Conservation (phyloP, 768 basidiomycete genomes). For the Cystofilobasidium macerans region DNA sequence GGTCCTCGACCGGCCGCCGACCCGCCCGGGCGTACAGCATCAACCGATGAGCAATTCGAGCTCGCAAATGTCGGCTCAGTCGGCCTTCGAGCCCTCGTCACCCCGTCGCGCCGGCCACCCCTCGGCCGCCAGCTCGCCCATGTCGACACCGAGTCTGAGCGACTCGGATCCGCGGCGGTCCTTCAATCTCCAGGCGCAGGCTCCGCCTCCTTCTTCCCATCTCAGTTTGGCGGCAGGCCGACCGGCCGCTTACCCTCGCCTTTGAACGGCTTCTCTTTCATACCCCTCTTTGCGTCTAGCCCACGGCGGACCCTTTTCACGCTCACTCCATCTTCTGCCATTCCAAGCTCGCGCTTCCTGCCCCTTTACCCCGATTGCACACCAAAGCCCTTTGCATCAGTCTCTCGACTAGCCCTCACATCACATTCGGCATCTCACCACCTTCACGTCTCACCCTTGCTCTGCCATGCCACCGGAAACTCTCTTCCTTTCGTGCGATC, state of each 20-base stretch:
- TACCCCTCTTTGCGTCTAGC: not conserved
- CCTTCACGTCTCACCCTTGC: too few relatives aligned
- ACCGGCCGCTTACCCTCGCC: not conserved
- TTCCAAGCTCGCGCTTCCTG: too few relatives aligned
- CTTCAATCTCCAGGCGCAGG: slow-evolving; percentile 4
- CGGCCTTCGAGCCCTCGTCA: slow-evolving; percentile 1
- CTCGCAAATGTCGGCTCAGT: not conserved
- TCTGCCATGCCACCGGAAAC: too few relatives aligned
- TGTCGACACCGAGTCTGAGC: not conserved
- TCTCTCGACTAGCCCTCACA: too few relatives aligned
- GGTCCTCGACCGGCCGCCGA: slow-evolving; percentile 6
- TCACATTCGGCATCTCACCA: too few relatives aligned
- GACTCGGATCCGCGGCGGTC: slow-evolving; percentile 11
- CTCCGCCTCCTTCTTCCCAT: not conserved
- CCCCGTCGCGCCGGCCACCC: not conserved
- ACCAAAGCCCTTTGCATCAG: too few relatives aligned
- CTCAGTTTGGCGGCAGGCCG: not conserved
- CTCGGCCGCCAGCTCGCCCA: not conserved
- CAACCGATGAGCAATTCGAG: slow-evolving; percentile 5
- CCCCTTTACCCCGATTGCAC: too few relatives aligned
- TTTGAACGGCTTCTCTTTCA: not conserved
- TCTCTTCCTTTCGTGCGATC: too few relatives aligned
- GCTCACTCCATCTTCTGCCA: not conserved
- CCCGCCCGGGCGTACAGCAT: not conserved
- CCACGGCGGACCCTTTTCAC: not conserved